A percentile compares a stretch with the other conserved stretches of the same genome.
phyloP scores from a whole-genome alignment of 768 basidiomycete genomes.

The Lentinula sp. region DNA sequence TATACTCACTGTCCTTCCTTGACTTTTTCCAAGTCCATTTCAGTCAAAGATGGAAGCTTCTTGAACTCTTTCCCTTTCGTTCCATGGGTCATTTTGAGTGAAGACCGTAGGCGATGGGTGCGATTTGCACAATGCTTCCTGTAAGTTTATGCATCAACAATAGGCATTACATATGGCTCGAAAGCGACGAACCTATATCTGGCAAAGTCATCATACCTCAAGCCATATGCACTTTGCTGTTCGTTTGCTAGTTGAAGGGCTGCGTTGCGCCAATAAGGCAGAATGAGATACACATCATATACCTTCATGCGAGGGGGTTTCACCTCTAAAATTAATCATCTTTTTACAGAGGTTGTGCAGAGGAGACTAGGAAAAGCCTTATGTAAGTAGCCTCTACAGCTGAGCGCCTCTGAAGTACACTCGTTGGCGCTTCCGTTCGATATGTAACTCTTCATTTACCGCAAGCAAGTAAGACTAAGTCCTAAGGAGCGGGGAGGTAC shows the following conservation, averaged over 20 bases:
- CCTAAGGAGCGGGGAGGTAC: too few species aligned
- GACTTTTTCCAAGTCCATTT: conserved; percentile 43
- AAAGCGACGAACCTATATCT: conserved; percentile 62
- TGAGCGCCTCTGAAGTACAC: too few species aligned
- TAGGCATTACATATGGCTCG: background rate
- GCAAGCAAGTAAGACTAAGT: too few species aligned
- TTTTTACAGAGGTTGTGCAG: too few species aligned
- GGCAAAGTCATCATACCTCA: conserved; percentile 83
- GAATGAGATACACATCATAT: background rate
- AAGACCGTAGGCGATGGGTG: conserved; percentile 81
- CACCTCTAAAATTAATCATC: background rate
- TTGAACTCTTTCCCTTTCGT: conserved; percentile 83
- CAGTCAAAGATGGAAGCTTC: conserved; percentile 62
- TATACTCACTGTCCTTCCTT: conserved; percentile 79
- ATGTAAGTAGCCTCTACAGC: too few species aligned
- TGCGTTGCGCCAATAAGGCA: conserved; percentile 21
- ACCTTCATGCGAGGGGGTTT: background rate
- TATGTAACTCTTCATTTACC: too few species aligned
- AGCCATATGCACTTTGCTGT: conserved; percentile 85
- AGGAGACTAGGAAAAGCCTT: too few species aligned
- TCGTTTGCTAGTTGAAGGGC: conserved; percentile 82
- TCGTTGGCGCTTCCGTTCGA: too few species aligned
- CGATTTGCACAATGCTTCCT: conserved; percentile 92
- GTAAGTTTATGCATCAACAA: background rate
- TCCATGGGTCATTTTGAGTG: conserved; percentile 71